Conservation (phyloP, 176 grass and related monocot species). For the Raddia distichophylla region DNA sequence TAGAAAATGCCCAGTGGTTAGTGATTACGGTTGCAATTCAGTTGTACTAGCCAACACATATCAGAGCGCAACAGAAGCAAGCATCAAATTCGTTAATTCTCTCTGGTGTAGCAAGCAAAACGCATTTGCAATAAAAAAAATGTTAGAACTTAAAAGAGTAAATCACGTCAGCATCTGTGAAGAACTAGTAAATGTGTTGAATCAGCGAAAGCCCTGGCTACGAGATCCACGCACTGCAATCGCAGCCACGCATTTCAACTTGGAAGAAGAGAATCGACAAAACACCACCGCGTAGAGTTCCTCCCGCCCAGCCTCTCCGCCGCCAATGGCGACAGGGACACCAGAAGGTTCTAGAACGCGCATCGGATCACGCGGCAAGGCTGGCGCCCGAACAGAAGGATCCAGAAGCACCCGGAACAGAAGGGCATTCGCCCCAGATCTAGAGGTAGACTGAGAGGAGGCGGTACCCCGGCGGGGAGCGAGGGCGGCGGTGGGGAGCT, state of each 20-base stretch:
- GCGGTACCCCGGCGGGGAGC: conserved; percentile 39
- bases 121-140: neutral
- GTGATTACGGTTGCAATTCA: neutral
- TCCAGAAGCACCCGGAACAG: neutral
- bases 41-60: neutral
- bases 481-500: conserved; percentile 28
- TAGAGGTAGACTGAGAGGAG: neutral
- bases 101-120: neutral
- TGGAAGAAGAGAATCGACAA: neutral
- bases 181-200: neutral
- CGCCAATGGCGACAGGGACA: neutral
- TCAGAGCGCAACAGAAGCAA: neutral
- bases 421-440: conserved; percentile 33
- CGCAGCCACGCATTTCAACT: neutral
- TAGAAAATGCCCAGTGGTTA: neutral
- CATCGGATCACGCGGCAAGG: neutral
- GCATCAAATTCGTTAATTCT: neutral
- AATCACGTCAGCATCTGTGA: neutral
- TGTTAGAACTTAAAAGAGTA: neutral
- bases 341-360: neutral
- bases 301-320: neutral
- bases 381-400: neutral
- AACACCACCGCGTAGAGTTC: neutral
- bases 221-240: conserved; percentile 18
- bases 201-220: neutral